Percentiles rank a stretch among this genome's conserved stretches.
These are phyloP conservation scores for Diutina scorzettiae DNA, from an alignment of 1,139 yeast genomes.

Conservation along the genomic window DNA sequence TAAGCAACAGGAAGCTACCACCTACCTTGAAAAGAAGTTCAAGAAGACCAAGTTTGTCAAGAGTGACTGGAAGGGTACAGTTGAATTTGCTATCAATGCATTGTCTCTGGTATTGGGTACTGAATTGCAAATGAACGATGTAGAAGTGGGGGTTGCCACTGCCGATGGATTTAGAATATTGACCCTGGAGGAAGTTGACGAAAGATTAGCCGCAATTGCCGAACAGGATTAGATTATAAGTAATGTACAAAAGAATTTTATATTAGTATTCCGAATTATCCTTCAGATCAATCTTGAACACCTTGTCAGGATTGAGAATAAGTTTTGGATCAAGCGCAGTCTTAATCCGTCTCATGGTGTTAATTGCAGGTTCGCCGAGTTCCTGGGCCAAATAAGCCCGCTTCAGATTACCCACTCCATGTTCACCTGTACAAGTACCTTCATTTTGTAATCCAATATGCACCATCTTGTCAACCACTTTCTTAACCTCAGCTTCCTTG, in stretches of 20 bases:
- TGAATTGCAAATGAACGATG: slow-evolving; percentile 85
- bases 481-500: slow-evolving; percentile 26
- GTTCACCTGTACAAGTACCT: slow-evolving; percentile 57
- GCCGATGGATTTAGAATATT: slow-evolving; percentile 57
- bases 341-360: slow-evolving; percentile 44
- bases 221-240: slow-evolving; percentile 63
- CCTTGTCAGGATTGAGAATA: slow-evolving; percentile 13
- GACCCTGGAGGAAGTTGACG: slow-evolving; percentile 82
- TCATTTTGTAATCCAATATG: slow-evolving; percentile 49
- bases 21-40: slow-evolving; percentile 82
- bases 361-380: slow-evolving; percentile 38
- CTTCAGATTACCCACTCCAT: slow-evolving; percentile 51
- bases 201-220: slow-evolving; percentile 84
- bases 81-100: slow-evolving; percentile 80
- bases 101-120: slow-evolving; percentile 81
- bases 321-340: slow-evolving; percentile 44
- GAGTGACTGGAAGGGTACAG: slow-evolving; percentile 84
- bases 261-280: not conserved
- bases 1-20: slow-evolving; percentile 90
- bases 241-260: not conserved
- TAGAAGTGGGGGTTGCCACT: slow-evolving; percentile 87
- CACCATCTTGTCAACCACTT: slow-evolving; percentile 56
- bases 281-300: not conserved
- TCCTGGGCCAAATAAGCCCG: slow-evolving; percentile 36
- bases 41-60: slow-evolving; percentile 63